A percentile compares a stretch with the other conserved stretches of the same genome.
Conservation (phyloP, 345 rosid genomes). For the Gossypium raimondii region DNA sequence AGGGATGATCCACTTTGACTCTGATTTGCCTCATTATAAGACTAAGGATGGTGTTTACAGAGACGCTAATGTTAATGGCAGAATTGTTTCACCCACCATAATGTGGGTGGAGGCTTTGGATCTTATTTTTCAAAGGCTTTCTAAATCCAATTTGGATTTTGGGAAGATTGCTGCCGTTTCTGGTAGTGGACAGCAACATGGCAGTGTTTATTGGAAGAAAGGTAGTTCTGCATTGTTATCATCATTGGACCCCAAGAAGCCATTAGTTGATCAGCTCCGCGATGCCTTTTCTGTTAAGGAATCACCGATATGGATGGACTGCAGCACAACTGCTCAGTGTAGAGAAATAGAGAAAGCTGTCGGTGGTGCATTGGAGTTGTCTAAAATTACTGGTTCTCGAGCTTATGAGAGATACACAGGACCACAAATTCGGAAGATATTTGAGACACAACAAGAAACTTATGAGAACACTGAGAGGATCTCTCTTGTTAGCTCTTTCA, state of each 20-base stretch:
- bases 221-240: slow-evolving; percentile 51
- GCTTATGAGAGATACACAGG: slow-evolving; percentile 85
- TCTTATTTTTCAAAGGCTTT: slow-evolving; percentile 61
- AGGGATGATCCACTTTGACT: slow-evolving; percentile 72
- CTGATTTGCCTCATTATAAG: slow-evolving; percentile 71
- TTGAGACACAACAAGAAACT: slow-evolving; percentile 12
- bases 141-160: slow-evolving; percentile 52
- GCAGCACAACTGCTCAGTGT: slow-evolving; percentile 78
- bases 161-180: slow-evolving; percentile 71
- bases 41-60: slow-evolving; percentile 84
- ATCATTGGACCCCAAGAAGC: slow-evolving; percentile 50
- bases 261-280: slow-evolving; percentile 55
- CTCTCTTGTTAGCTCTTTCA: too few relatives aligned
- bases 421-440: slow-evolving; percentile 77
- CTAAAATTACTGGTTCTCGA: slow-evolving; percentile 70
- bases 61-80: slow-evolving; percentile 56
- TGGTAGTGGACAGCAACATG: slow-evolving; percentile 97
- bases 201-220: slow-evolving; percentile 88
- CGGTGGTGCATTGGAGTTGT: slow-evolving; percentile 80
- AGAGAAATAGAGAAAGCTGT: slow-evolving; percentile 83
- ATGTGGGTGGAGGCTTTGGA: slow-evolving; percentile 99
- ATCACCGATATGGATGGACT: slow-evolving; percentile 96
- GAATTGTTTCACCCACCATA: slow-evolving; percentile 89
- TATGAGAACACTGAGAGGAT: too few relatives aligned
- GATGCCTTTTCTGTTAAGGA: slow-evolving; percentile 63